Evolutionary conservation across 805 yeast genomes (phyloP), one percentile per base, ranked within the genome.

Genomic region (Pichia deserticola): DNA sequence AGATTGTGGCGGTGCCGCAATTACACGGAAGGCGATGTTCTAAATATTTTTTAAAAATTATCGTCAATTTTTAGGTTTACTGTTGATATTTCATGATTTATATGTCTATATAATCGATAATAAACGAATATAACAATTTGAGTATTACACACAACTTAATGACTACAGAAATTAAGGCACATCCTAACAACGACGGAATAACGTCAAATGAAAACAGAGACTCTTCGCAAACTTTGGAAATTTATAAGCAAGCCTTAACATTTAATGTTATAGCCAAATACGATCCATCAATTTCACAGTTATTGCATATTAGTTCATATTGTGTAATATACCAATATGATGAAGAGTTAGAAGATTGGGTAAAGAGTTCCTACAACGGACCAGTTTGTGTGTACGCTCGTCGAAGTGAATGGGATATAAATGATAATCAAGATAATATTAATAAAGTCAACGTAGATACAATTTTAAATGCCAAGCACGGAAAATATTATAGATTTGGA

Each of bases 211-310:
- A 30, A 30, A 30, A 30, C 9, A 5, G 32, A 15, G 30, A 40
- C 4, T 40, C 42, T 5, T 5, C 46, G 68, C 66, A 61, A 55
- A 78, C 85, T 0, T 63, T 80, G 49, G 85, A 81, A 46, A 74
- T 85, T 27, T 86, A 81, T 60, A 74, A 81, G 46, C 80, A 78
- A 53, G 84, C 90, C 0, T 67, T 86, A 43, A 84, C 86, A 44
- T 85, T 77, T 67, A 86, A 85, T 61, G 90, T 86, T 47, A 82
- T 86, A 33, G 82, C 85, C 28, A 74, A 89, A 52, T 86, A 86
- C 60, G 95, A 86, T 56, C 86, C 90, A 0, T 73, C 74, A 54
- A 78, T 84, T 44, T 79, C 83, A 50, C 87, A 82, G 60, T 70
- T 86, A 33, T 66, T 84, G 40, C 83, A 79, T 58, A 77, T 81